Conservation (phyloP, 2,329 filamentous ascomycete species). For the Aspergillus latus region DNA sequence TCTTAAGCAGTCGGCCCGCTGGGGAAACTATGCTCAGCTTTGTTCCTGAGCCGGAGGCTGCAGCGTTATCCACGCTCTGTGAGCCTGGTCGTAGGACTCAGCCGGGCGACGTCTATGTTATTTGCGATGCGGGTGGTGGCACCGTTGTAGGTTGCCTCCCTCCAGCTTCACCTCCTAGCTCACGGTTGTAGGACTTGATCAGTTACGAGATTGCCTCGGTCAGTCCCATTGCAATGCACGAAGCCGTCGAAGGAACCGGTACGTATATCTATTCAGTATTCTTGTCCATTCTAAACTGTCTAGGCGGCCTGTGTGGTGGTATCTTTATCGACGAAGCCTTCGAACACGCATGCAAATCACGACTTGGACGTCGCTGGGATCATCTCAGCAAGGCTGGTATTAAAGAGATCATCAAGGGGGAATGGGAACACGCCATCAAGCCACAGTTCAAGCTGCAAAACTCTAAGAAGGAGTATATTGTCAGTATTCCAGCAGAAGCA, state of each 20-base stretch:
- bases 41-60: slow-evolving; percentile 9
- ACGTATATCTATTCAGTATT: not conserved
- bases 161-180: not conserved
- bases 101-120: slow-evolving; percentile 6
- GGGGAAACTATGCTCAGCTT: slow-evolving; percentile 6
- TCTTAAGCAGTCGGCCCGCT: not conserved
- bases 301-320: slow-evolving; percentile 8
- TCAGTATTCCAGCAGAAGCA: slow-evolving; percentile 7
- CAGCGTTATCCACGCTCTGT: slow-evolving; percentile 7
- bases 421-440: slow-evolving; percentile 9
- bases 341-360: slow-evolving; percentile 4
- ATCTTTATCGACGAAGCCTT: slow-evolving; percentile 11
- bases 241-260: slow-evolving; percentile 14
- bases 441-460: slow-evolving; percentile 2
- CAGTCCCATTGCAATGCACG: slow-evolving; percentile 11
- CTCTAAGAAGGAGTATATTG: slow-evolving; percentile 4
- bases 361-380: slow-evolving; percentile 6
- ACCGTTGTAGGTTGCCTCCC: slow-evolving; percentile 3
- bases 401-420: slow-evolving; percentile 11
- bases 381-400: slow-evolving; percentile 9
- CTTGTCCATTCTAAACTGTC: not conserved
- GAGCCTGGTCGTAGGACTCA: slow-evolving; percentile 5
- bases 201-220: slow-evolving; percentile 3
- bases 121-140: slow-evolving; percentile 9
- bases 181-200: slow-evolving; percentile 6